Evolutionary conservation across 352 stramenopile species (phyloP), one percentile per base, ranked within the genome.

Genomic region (Phytophthora constricta): DNA sequence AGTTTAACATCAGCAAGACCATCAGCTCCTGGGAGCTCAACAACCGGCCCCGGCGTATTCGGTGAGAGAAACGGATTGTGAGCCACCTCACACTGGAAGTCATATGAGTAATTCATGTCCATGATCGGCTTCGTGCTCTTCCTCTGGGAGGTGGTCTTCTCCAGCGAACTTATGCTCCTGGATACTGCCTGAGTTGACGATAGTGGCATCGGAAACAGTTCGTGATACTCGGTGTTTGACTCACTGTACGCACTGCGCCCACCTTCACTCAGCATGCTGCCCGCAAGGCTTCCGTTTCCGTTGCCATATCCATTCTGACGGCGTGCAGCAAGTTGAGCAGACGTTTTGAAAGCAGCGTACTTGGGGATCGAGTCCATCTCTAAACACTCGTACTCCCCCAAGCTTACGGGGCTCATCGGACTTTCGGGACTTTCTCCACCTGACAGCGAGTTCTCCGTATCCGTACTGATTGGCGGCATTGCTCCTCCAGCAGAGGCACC

Each of bases 291-390:
- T 17, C 59, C 58, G 34, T 56, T 68, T 9, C 60, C 45, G 27
- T 9, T 61, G 23, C 54, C 20, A 45, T 28, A 25, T 25, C 62
- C 28, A 23, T 60, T 66, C 31, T 78, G 56, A 16, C 60, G 66
- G 16, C 70, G 58, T 2, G 70, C 48, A 26, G 64, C 69, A 1
- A 70, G 56, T 43, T 77, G 57, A 61, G 71, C 48, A 23, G 80
- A 84, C 7, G 83, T 77, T 68, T 87, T 89, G 59, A 90, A 91
- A 0, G 81, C 84, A 3, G 80, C 77, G 62, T 91, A 91, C 33
- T 91, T 85, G 2, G 84, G 84, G 50, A 93, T 93, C 9, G 84
- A 85, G 25, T 88, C 77, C 49, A 90, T 80, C 4, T 91, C 83
- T 26, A 93, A 63, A 39, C 84, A 93, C 55, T 93, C 84, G 43